These are phyloP conservation scores for Eucalyptus pauciflora DNA, from an alignment of 345 rosid species.

Conservation along the genomic window DNA sequence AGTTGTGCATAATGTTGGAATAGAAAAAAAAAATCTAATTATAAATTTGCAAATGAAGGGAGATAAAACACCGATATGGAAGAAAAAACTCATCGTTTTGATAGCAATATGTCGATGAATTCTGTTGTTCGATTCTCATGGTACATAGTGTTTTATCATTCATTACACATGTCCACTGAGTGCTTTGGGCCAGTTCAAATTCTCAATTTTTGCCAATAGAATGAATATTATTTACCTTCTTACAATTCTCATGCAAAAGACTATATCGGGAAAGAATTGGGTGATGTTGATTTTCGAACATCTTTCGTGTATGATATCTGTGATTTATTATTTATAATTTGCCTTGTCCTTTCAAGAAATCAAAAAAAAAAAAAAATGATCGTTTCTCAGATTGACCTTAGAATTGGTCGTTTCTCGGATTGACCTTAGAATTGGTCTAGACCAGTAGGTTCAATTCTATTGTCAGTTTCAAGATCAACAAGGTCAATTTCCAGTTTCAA, in stretches of 20 bases:
- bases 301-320: not conserved
- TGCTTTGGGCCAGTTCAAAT: not conserved
- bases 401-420: not conserved
- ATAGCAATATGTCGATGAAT: not conserved
- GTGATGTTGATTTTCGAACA: not conserved
- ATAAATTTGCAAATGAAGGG: not conserved
- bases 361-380: rapidly evolving
- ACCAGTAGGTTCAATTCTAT: not conserved
- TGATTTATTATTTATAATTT: not conserved
- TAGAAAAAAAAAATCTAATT: not conserved
- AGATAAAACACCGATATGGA: not conserved
- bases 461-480: not conserved
- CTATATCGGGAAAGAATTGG: not conserved
- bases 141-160: not conserved
- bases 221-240: not conserved
- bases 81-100: not conserved
- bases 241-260: not conserved
- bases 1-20: not conserved
- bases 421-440: not conserved
- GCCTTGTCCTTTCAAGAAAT: not conserved
- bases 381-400: not conserved
- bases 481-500: not conserved
- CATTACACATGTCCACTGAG: not conserved
- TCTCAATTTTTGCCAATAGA: not conserved
- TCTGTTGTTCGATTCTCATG: not conserved